Evolutionary conservation across 2,329 filamentous ascomycete species (phyloP).

Genomic region (Colletotrichum lindemuthianum): DNA sequence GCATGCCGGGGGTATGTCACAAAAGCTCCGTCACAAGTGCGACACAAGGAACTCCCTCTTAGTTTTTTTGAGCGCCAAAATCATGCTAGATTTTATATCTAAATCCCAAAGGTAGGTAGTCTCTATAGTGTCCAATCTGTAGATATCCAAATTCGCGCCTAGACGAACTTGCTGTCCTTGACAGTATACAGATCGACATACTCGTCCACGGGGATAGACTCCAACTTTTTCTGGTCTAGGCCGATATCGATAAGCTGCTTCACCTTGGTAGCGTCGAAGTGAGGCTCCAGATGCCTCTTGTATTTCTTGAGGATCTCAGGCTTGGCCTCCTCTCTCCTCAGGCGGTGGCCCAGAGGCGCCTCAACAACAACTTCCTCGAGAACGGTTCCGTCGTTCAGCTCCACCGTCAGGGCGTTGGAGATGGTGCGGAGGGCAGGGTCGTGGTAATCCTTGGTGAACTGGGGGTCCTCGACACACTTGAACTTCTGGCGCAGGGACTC

Average conservation of each 20-base stretch:
- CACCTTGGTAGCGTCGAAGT: conserved; percentile 81
- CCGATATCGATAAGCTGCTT: conserved; percentile 85
- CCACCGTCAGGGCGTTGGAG: conserved; percentile 95
- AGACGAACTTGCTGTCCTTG: conserved; percentile 70
- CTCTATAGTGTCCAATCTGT: conserved; percentile 26
- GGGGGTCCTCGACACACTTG: conserved; percentile 93
- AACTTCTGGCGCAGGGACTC: conserved; percentile 94
- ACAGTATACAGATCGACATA: conserved; percentile 87
- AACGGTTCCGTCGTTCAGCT: conserved; percentile 91
- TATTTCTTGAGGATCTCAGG: conserved; percentile 96
- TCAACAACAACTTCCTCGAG: conserved; percentile 92
- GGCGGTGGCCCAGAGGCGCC: conserved; percentile 91
- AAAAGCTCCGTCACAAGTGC: neutral
- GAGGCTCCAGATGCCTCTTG: conserved; percentile 87
- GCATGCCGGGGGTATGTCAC: neutral
- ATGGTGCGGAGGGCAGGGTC: conserved; percentile 93
- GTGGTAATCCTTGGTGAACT: conserved; percentile 97
- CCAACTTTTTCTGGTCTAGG: conserved; percentile 78
- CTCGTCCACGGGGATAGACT: conserved; percentile 86
- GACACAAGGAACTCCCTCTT: neutral
- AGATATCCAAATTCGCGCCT: conserved; percentile 28
- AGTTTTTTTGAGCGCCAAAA: conserved; percentile 1
- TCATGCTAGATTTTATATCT: conserved; percentile 16
- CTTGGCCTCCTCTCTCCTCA: conserved; percentile 95
- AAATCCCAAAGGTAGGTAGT: conserved; percentile 10